These are phyloP conservation scores for Mortierella sp. DNA, from an alignment of 371 early-diverging fungal genomes.

Conservation along the genomic window DNA sequence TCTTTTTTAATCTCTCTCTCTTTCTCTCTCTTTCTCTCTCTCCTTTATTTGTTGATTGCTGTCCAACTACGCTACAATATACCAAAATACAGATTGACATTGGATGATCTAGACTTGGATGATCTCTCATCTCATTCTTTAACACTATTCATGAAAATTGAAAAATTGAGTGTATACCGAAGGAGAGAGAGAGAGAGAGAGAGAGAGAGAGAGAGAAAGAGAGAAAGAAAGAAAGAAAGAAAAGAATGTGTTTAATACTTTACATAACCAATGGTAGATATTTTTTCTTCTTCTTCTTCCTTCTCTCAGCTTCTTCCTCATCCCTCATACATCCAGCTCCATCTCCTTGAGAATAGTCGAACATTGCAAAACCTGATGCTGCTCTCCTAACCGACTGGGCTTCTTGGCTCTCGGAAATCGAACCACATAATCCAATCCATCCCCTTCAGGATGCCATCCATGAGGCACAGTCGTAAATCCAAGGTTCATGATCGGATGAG, in stretches of 20 bases:
- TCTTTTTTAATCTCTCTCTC: no score
- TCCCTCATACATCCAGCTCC: constrained; percentile 5
- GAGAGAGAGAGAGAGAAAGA: background rate
- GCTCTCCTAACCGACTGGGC: constrained; percentile 13
- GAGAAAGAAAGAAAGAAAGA: background rate
- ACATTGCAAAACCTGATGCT: constrained; percentile 17
- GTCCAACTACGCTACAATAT: no score
- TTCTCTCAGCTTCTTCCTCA: background rate
- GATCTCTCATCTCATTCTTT: no score
- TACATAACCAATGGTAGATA: background rate
- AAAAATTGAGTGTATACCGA: constrained; percentile 5
- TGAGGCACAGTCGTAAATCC: constrained; percentile 26
- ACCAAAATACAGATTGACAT: no score
- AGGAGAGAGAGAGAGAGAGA: background rate
- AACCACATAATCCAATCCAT: constrained; percentile 31
- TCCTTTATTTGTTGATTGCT: no score
- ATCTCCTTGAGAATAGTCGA: constrained; percentile 20
- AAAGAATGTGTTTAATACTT: background rate
- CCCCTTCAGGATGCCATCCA: constrained; percentile 47
- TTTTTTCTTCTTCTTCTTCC: constrained; percentile 1
- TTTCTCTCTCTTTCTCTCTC: no score
- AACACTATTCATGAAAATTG: no score
- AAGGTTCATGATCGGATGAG: constrained; percentile 7
- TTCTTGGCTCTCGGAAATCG: constrained; percentile 23
- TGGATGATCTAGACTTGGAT: no score